Evolutionary conservation across 805 yeast genomes (phyloP).

Genomic region (Wickerhamomyces queroliae): DNA sequence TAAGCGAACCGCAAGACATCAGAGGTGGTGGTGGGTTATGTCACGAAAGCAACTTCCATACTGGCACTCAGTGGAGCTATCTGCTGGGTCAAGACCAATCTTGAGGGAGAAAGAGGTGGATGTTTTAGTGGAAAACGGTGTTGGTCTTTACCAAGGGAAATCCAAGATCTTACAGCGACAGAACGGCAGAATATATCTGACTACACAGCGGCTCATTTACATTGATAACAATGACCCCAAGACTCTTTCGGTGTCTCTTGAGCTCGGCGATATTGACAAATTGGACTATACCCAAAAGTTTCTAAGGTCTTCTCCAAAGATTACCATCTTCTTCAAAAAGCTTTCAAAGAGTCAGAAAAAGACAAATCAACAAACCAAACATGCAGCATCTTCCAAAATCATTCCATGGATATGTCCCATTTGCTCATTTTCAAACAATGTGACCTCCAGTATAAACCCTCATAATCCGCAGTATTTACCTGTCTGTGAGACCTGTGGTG

Average conservation of each 20-base stretch:
- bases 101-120: constrained; percentile 43
- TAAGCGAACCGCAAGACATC: too few species aligned
- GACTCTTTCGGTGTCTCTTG: constrained; percentile 40
- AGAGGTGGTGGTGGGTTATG: too few species aligned
- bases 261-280: constrained; percentile 33
- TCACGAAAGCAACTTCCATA: constrained; percentile 8
- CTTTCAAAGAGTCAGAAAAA: constrained; percentile 5
- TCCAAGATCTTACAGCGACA: constrained; percentile 58
- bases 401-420: constrained; percentile 80
- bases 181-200: constrained; percentile 72
- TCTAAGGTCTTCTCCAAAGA: constrained; percentile 72
- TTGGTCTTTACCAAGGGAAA: constrained; percentile 79
- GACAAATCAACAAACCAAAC: constrained; percentile 1
- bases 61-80: constrained; percentile 32
- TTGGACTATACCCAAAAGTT: constrained; percentile 48
- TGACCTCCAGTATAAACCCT: constrained; percentile 26
- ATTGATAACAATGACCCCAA: constrained; percentile 46
- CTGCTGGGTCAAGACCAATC: constrained; percentile 33
- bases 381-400: neutral
- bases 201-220: constrained; percentile 67
- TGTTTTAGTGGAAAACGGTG: constrained; percentile 42
- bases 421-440: constrained; percentile 63
- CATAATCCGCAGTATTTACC: constrained; percentile 29
- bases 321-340: constrained; percentile 37
- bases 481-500: constrained; percentile 59